These are phyloP conservation scores for Chlorella sorokiniana DNA, from an alignment of 139 green algal genomes.

Conservation along the genomic window DNA sequence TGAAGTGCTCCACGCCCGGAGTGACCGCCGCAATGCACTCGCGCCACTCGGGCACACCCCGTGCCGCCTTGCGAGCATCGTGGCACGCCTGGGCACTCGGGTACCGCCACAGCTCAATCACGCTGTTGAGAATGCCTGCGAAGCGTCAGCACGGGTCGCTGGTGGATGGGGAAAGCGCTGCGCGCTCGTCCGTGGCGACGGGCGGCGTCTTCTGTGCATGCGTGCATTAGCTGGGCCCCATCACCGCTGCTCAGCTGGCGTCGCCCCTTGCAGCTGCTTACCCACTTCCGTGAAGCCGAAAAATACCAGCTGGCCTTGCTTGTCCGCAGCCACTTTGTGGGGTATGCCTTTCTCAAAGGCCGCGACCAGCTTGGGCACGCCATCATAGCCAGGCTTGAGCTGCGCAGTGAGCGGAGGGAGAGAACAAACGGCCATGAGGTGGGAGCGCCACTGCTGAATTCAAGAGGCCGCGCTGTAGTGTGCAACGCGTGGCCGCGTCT, in stretches of 20 bases:
- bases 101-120: constrained; percentile 85
- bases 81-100: constrained; percentile 66
- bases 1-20: constrained; percentile 72
- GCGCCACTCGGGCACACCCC: constrained; percentile 60
- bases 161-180: background rate
- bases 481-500: too few species aligned
- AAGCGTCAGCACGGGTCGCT: too few species aligned
- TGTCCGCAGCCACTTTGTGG: constrained; percentile 71
- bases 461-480: too few species aligned
- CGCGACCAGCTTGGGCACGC: constrained; percentile 65
- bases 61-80: constrained; percentile 61
- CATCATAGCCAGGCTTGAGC: constrained; percentile 76
- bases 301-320: constrained; percentile 60
- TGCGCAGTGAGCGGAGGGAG: background rate
- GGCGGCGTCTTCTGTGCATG: too few species aligned
- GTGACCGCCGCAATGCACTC: constrained; percentile 68
- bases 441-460: too few species aligned
- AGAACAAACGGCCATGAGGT: background rate
- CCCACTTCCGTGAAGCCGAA: constrained; percentile 70
- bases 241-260: background rate
- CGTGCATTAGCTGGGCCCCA: background rate
- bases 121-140: constrained; percentile 57
- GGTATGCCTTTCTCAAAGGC: constrained; percentile 49
- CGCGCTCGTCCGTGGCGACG: too few species aligned
- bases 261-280: too few species aligned